These are phyloP conservation scores for Simmondsia chinensis DNA, from an alignment of 148 eudicot genomes.

Conservation along the genomic window DNA sequence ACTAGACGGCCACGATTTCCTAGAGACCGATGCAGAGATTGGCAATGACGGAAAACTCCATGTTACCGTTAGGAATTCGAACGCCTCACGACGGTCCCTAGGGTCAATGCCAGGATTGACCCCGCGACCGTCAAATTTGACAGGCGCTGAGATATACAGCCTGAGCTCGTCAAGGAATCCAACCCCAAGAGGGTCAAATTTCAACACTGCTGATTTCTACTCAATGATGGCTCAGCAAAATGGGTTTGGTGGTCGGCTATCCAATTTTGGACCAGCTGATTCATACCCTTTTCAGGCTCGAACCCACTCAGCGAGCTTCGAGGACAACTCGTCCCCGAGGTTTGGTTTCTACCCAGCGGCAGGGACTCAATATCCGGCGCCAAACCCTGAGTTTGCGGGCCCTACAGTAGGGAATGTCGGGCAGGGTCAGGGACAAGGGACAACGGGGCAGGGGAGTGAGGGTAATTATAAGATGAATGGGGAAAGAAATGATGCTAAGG, in stretches of 20 bases:
- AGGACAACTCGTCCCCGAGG: conserved; percentile 59
- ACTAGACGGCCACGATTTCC: conserved; percentile 64
- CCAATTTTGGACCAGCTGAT: conserved; percentile 72
- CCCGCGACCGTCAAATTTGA: conserved; percentile 72
- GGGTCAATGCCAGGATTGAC: conserved; percentile 33
- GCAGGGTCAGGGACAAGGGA: too few species aligned
- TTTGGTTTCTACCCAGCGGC: conserved; percentile 54
- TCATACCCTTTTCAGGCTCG: conserved; percentile 72
- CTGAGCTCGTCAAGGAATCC: conserved; percentile 80
- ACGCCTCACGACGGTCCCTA: conserved; percentile 57
- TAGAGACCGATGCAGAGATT: conserved; percentile 69
- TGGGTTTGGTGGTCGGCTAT: conserved; percentile 46
- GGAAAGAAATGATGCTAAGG: conserved; percentile 66
- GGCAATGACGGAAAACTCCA: conserved; percentile 80
- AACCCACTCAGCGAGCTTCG: conserved; percentile 73
- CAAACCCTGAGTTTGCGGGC: conserved; percentile 53
- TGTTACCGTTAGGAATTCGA: conserved; percentile 71
- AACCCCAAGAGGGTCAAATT: conserved; percentile 87
- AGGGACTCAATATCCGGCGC: conserved; percentile 61
- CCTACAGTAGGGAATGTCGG: too few species aligned
- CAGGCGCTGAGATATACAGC: conserved; percentile 92
- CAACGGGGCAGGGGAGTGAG: neutral
- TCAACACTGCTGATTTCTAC: conserved; percentile 71
- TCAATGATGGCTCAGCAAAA: conserved; percentile 65
- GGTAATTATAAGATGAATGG: too few species aligned